A percentile compares a stretch with the other conserved stretches of the same genome.
Conservation (phyloP, 176 grass and related monocot species). For the Phoenix roebelenii region DNA sequence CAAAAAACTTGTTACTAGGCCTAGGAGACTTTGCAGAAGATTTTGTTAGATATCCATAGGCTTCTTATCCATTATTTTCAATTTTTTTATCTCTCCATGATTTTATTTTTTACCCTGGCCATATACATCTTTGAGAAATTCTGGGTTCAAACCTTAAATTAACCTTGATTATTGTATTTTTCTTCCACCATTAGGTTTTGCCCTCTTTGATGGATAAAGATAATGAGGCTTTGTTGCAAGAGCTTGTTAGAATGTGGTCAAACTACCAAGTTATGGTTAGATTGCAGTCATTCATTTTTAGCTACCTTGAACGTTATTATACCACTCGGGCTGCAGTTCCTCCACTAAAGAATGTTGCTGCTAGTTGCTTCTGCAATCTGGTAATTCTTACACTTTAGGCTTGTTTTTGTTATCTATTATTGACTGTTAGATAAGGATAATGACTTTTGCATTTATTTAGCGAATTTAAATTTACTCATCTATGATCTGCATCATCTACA, state of each 20-base stretch:
- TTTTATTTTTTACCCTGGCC: too few relatives aligned
- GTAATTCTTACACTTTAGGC: slow-evolving; percentile 22
- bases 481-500: too few relatives aligned
- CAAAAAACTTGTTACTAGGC: too few relatives aligned
- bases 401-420: neutral
- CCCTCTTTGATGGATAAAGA: slow-evolving; percentile 38
- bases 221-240: slow-evolving; percentile 28
- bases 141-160: too few relatives aligned
- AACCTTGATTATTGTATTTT: neutral
- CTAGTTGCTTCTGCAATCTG: slow-evolving; percentile 30
- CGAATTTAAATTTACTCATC: too few relatives aligned
- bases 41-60: too few relatives aligned
- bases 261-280: slow-evolving; percentile 44
- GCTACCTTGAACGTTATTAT: slow-evolving; percentile 43
- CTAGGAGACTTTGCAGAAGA: too few relatives aligned
- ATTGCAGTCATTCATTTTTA: slow-evolving; percentile 29
- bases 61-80: too few relatives aligned
- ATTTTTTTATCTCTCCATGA: too few relatives aligned
- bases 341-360: slow-evolving; percentile 34
- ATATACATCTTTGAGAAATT: too few relatives aligned
- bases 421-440: neutral
- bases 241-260: slow-evolving; percentile 43
- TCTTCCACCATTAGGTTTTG: slow-evolving; percentile 28
- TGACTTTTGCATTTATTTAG: too few relatives aligned
- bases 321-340: slow-evolving; percentile 27